These are phyloP conservation scores for Haplosporangium sp. DNA, from an alignment of 371 early-diverging fungal species.

Conservation along the genomic window DNA sequence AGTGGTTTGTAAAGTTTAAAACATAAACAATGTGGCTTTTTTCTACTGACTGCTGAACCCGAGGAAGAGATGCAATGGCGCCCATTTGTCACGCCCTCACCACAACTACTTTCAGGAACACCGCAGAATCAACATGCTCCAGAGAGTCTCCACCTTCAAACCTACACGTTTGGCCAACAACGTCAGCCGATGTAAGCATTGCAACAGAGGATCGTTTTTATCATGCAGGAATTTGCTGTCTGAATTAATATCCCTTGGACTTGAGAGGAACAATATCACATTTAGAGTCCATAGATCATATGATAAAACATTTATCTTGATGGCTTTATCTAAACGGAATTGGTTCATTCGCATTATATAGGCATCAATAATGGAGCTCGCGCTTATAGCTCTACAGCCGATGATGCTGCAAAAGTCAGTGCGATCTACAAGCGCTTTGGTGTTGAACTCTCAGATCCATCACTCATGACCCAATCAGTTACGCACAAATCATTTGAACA, in stretches of 20 bases:
- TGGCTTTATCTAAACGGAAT: too few species aligned
- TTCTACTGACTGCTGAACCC: neutral
- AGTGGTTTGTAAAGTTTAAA: too few species aligned
- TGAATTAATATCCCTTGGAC: neutral
- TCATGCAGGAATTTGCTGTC: too few species aligned
- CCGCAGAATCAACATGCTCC: constrained; percentile 28
- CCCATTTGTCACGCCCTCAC: neutral
- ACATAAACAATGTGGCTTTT: constrained; percentile 46
- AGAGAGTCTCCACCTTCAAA: constrained; percentile 39
- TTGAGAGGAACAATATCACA: neutral
- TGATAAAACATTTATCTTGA: neutral
- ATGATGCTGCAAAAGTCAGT: constrained; percentile 29
- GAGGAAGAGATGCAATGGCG: neutral
- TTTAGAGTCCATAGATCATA: neutral
- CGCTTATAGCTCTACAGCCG: constrained; percentile 20
- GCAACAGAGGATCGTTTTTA: neutral
- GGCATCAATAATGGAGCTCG: constrained; percentile 46
- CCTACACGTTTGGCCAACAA: constrained; percentile 32
- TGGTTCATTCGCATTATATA: constrained; percentile 1
- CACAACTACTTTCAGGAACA: neutral
- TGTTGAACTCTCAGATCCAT: constrained; percentile 60
- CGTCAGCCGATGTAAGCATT: constrained; percentile 41
- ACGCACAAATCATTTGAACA: constrained; percentile 81
- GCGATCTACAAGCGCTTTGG: constrained; percentile 53
- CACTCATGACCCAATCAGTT: constrained; percentile 69